Conservation (phyloP, 768 basidiomycete species). For the Mycena galopus region DNA sequence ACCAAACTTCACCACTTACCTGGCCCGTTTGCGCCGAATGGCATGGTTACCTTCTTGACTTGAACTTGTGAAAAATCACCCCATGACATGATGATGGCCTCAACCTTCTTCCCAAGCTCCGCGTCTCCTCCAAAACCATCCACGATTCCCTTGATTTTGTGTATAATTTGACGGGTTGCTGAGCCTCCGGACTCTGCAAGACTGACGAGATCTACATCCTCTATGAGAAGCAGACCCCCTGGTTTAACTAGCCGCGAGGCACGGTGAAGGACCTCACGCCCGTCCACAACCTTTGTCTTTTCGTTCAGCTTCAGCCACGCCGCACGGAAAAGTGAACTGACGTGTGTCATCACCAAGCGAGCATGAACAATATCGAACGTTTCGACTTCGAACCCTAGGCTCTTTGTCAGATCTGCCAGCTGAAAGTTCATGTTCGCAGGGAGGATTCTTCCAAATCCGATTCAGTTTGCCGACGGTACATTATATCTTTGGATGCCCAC, state of each 20-base stretch:
- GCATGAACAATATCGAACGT: slow-evolving; percentile 16
- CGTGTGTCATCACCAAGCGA: slow-evolving; percentile 1
- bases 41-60: background rate
- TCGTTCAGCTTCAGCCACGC: background rate
- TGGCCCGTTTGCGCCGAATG: background rate
- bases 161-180: background rate
- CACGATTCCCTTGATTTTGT: background rate
- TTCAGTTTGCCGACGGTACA: background rate
- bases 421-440: slow-evolving; percentile 1
- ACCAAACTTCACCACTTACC: background rate
- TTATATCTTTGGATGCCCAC: no score
- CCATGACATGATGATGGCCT: background rate
- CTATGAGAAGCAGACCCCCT: no score
- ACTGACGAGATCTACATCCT: background rate
- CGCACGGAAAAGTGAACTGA: background rate
- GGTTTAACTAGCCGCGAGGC: slow-evolving; percentile 9
- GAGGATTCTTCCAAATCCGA: background rate
- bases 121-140: background rate
- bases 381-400: background rate
- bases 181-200: background rate
- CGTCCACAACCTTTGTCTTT: background rate
- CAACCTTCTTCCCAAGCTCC: background rate
- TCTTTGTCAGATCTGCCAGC: background rate
- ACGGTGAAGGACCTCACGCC: background rate
- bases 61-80: background rate